Evolutionary conservation across 345 rosid species (phyloP), one percentile per base, ranked within the genome.

Genomic region (Brassica nigra): DNA sequence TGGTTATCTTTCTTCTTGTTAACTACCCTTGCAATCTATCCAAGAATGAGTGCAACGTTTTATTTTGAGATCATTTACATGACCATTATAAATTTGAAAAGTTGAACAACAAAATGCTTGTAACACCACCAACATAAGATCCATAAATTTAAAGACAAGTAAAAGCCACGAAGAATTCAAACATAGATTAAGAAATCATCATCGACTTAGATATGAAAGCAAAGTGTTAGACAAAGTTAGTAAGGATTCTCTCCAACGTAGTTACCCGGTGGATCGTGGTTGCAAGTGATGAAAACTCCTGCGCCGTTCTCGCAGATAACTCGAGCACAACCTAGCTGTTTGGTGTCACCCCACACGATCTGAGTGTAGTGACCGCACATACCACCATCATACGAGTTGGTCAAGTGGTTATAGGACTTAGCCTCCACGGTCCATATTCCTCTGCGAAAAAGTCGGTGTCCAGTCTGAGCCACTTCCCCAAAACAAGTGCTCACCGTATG

Each of bases 291-390:
- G 83, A 90, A 93, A 39, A 87, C 91, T 4, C 97, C 95, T 23
- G 65, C 73, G 0, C 86, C 90, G n/a, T 78, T 82, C 57, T 39
- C 67, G 27, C 97, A 93, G 39, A 6, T 76, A 52, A 88, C 92
- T 14, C 84, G 79, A 8, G 97, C 97, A 52, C 98, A 93, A 70
- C 98, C 98, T 29, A 93, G n/a, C 62, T 87, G 83, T 37, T 16
- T 71, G 4, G 89, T 91, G 2, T 44, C 80, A 28, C 89, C 79
- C 98, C 98, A 91, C 42, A 93, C 90, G 73, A 93, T 82, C 83
- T 93, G 98, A n/a, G 97, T 93, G 73, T 91, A 93, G 76, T 93
- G 98, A n/a, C 98, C 98, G 37, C 98, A 93, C 80, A 86, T 82
- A 71, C 85, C 65, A 3, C 69, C 67, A 4, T 73, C 67, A 42